Percentiles rank a stretch among this genome's conserved stretches.
phyloP scores from a whole-genome alignment of 306 rosid species.

The Cicer yamashitae region DNA sequence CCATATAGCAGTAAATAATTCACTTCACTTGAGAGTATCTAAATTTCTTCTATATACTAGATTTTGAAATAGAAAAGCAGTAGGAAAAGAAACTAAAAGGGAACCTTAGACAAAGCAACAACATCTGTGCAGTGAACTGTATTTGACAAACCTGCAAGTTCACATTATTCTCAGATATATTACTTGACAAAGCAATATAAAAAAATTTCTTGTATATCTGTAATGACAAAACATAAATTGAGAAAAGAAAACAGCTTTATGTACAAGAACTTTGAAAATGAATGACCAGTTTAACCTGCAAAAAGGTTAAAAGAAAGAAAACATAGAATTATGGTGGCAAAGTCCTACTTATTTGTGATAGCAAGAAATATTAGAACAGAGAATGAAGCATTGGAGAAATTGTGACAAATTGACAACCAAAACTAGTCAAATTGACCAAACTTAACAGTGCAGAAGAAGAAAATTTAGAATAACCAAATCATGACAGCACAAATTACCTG shows the following conservation, averaged over 20 bases:
- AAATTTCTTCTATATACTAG: conserved; percentile 40
- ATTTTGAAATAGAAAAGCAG: conserved; percentile 42
- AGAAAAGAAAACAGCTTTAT: conserved; percentile 19
- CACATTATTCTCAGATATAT: conserved; percentile 34
- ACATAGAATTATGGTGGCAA: conserved; percentile 18
- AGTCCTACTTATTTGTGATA: conserved; percentile 10
- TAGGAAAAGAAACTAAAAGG: conserved; percentile 28
- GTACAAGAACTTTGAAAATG: conserved; percentile 21
- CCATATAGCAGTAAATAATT: conserved; percentile 28
- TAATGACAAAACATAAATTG: background rate
- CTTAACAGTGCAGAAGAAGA: conserved; percentile 23
- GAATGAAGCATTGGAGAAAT: conserved; percentile 11
- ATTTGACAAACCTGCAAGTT: conserved; percentile 58
- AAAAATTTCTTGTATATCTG: background rate
- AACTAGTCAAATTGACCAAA: conserved; percentile 11
- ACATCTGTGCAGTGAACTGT: conserved; percentile 69
- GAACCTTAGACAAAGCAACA: conserved; percentile 80
- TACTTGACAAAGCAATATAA: conserved; percentile 7
- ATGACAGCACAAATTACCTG: conserved; percentile 17
- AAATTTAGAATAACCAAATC: conserved; percentile 2
- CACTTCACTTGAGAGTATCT: conserved; percentile 27
- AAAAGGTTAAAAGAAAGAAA: conserved; percentile 13
- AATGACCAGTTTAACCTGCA: background rate
- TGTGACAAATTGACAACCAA: conserved; percentile 7
- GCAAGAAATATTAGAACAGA: conserved; percentile 1